Evolutionary conservation across 2,329 filamentous ascomycete species (phyloP), one percentile per base, ranked within the genome.

Genomic region (Fusarium phyllophilum): DNA sequence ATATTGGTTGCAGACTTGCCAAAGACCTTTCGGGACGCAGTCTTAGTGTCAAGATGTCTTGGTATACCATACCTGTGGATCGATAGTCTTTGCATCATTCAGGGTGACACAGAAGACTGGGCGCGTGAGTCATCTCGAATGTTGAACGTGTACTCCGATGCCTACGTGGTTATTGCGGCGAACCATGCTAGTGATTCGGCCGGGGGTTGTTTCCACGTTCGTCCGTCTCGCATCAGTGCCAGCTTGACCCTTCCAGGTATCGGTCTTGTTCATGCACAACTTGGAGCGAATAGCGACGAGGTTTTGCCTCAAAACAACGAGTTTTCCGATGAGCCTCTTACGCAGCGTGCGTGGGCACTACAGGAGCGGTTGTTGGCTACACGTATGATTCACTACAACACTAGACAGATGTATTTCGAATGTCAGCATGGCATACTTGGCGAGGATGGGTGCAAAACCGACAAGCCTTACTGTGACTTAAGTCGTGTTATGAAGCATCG

Each of bases 231-330:
- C 0, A 0, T 48, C 9, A n/a, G 6, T 12, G 26, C 1, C 26
- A 6, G 0, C 6, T 8, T 31, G 20, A 4, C 0, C 4, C 0
- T 48, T 4, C 3, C 45, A n/a, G 20, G 14, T 8, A 9, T 31
- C 0, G 26, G 26, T 0, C 20, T 12, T 1, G 14, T 31, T 31
- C 26, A 17, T 9, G 14, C 5, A 5, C 26, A 31, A 12, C 26
- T 48, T 17, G 9, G 13, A 0, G 20, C 26, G 2, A 31, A 48
- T 3, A 31, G 26, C 10, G 20, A 48, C 6, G 26, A 48, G 4
- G 0, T 48, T 12, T 2, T 22, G 2, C 3, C 0, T 6, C 4
- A 5, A 3, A 15, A 31, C 0, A 0, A 4, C 0, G 26, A 4
- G 5, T 48, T 22, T 29, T 22, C 3, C 2, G 1, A 31, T 0